Conservation (phyloP, 371 early-diverging fungal species). For the Haplosporangium sp. region DNA sequence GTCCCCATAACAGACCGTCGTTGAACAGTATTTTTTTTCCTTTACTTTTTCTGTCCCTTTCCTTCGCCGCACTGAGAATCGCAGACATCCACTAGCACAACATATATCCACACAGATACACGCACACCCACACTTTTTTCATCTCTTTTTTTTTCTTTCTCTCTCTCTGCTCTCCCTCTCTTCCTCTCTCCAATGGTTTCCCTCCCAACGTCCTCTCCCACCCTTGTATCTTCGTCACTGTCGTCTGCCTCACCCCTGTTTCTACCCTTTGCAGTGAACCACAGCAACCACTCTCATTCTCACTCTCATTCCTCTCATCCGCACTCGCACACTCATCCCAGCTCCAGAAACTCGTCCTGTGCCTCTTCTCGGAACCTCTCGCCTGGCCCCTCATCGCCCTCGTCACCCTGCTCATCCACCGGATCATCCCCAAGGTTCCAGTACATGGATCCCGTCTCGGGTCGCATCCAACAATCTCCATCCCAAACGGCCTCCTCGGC, state of each 20-base stretch:
- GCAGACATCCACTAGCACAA: not conserved
- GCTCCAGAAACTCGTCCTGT: conserved; percentile 5
- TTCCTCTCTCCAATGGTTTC: conserved; percentile 23
- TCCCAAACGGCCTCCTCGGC: conserved; percentile 13
- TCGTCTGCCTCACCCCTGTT: conserved; percentile 18
- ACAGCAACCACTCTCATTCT: not conserved
- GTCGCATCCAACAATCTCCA: conserved; percentile 17
- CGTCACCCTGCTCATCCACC: conserved; percentile 28
- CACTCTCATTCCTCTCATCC: conserved; percentile 3
- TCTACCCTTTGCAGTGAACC: conserved; percentile 8
- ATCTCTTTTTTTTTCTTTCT: conserved; percentile 1
- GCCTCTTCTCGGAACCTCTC: conserved; percentile 23
- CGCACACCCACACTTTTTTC: conserved; percentile 2
- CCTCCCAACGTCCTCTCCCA: conserved; percentile 34
- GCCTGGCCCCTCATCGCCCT: conserved; percentile 20
- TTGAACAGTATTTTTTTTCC: too few species aligned
- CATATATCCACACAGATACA: not conserved
- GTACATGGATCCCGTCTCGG: conserved; percentile 35
- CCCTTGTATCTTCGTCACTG: conserved; percentile 25
- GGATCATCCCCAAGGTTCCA: conserved; percentile 35
- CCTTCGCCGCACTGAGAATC: not conserved
- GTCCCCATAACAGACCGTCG: too few species aligned
- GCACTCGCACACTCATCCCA: too few species aligned
- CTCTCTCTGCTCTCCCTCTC: not conserved
- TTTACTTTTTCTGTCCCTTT: not conserved